These are phyloP conservation scores for Nemophila menziesii DNA, from an alignment of 257 asterid genomes.

Conservation along the genomic window DNA sequence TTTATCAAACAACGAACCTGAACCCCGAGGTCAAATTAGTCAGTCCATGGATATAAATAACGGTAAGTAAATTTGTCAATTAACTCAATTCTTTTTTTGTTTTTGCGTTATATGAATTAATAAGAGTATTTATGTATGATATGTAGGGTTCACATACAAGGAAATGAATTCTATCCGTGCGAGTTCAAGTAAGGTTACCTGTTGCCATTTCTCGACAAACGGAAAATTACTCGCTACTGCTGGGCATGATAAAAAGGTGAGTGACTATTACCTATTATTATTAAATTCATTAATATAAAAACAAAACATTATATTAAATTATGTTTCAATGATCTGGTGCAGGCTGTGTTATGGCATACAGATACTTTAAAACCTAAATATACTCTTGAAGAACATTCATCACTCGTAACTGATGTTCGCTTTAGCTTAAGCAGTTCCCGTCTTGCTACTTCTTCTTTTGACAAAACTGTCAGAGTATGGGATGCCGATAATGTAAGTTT, in stretches of 20 bases:
- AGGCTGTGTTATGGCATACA: constrained; percentile 85
- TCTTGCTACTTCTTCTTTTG: constrained; percentile 92
- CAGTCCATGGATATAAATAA: constrained; percentile 88
- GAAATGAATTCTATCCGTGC: constrained; percentile 72
- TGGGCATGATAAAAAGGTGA: constrained; percentile 94
- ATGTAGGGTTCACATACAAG: constrained; percentile 65
- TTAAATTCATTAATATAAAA: background rate
- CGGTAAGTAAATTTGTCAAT: constrained; percentile 25
- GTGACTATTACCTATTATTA: too few species aligned
- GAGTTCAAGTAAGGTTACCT: constrained; percentile 62
- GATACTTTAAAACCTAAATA: constrained; percentile 69
- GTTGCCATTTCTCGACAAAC: constrained; percentile 96
- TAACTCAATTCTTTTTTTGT: background rate
- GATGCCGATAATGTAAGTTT: constrained; percentile 81
- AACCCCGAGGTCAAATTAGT: constrained; percentile 75
- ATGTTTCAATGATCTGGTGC: constrained; percentile 13
- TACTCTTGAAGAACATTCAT: constrained; percentile 84
- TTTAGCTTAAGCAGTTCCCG: constrained; percentile 96
- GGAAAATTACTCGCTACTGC: constrained; percentile 95
- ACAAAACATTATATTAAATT: background rate
- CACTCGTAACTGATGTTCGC: constrained; percentile 76
- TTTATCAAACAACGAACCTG: constrained; percentile 82
- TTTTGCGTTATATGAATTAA: constrained; percentile 12
- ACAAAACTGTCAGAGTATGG: constrained; percentile 96
- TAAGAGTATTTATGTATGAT: constrained; percentile 1